Evolutionary conservation across 2,329 filamentous ascomycete genomes (phyloP), one percentile per base, ranked within the genome.

Genomic region (Epichloe coenophiala): DNA sequence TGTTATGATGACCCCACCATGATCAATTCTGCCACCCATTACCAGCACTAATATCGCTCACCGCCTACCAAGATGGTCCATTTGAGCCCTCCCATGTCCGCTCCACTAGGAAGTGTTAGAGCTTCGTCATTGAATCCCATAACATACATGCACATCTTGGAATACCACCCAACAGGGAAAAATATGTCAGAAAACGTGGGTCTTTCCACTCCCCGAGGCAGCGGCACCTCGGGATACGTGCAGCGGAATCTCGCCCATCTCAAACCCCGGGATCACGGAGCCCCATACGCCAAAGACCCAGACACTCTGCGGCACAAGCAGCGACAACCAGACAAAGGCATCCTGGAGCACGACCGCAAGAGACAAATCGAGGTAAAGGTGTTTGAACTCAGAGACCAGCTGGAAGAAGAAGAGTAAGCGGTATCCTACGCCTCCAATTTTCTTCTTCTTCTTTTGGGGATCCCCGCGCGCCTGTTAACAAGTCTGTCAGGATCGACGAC

Each of bases 161-260:
- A 38, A 42, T 43, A 33, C 17, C 12, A 37, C 45, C 8, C 27
- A 31, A 31, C 8, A 3, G 9, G 9, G 4, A 11, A 37, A 51
- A 36, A 59, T 1, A 97, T 97, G 93, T 93, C 90, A 54, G 89
- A 93, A 58, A 98, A 98, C 72, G 93, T 98, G 63, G 94, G 93
- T 52, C 88, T 98, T 61, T 83, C 85, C 51, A 98, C 93, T 4
- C 93, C 93, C 3, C 84, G 93, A 62, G 93, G 93, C 58, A 95
- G 87, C 64, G 93, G 93, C 45, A 98, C 93, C 51, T 97, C 91
- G 1, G 93, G 93, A 64, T 97, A 97, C 66, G 91, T 98, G 51
- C 91, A 97, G 70, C 88, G 89, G 68, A 98, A 97, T 72, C 81
- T 89, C 37, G 93, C 93, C 17, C 83, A 91, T 64, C 81, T 96